A percentile compares a stretch with the other conserved stretches of the same genome.
Evolutionary conservation across 2,329 filamentous ascomycete genomes (phyloP).

Genomic region (Aspergillus brasiliensis): DNA sequence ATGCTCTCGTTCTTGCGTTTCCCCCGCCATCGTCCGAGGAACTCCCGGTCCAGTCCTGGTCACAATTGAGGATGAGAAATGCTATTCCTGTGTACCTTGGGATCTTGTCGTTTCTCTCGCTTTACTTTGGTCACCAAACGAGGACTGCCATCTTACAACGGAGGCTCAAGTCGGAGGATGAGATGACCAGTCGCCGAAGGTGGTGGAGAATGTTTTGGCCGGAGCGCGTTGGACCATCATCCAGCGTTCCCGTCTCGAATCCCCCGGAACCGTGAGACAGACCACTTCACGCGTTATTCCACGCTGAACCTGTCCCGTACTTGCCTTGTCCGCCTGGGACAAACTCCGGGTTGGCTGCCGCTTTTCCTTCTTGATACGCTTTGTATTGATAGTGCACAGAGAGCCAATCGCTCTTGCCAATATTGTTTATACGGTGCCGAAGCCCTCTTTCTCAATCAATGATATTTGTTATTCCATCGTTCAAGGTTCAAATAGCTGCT

Average conservation of each 20-base stretch:
- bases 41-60: background rate
- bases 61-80: conserved; percentile 1
- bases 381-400: background rate
- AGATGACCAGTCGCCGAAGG: background rate
- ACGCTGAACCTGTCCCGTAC: background rate
- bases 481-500: background rate
- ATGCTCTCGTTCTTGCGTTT: conserved; percentile 3
- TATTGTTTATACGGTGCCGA: background rate
- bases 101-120: background rate
- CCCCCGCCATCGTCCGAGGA: background rate
- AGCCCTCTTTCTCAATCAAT: background rate
- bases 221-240: background rate
- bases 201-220: background rate
- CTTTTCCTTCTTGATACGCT: background rate
- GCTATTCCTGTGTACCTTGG: conserved; percentile 5
- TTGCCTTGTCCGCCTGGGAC: background rate
- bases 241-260: background rate
- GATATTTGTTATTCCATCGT: background rate
- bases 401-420: background rate
- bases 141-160: background rate
- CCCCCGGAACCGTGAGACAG: background rate
- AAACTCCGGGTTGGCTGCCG: background rate
- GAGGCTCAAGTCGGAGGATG: background rate
- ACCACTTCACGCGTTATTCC: background rate
- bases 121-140: conserved; percentile 1